Percentiles rank a stretch among this genome's conserved stretches.
Evolutionary conservation across 2,329 filamentous ascomycete genomes (phyloP).

Genomic region (Sporothrix dimorphospora): DNA sequence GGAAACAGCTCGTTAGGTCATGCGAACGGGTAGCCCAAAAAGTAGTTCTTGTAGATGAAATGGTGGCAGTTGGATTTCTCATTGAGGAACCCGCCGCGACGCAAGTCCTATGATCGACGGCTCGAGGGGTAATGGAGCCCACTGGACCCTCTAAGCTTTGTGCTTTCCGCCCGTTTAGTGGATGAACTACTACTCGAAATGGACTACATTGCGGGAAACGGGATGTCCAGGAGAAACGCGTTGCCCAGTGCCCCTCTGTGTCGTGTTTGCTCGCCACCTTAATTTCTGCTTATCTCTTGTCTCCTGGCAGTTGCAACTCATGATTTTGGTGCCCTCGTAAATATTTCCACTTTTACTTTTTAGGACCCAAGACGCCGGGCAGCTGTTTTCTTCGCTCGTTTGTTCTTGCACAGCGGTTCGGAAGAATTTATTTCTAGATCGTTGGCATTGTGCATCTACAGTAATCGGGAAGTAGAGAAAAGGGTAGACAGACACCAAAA

Average conservation of each 20-base stretch:
- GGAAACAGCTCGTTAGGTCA: too few relatives aligned
- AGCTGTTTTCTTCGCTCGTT: neutral
- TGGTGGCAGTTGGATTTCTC: neutral
- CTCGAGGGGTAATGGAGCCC: neutral
- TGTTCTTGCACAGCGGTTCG: neutral
- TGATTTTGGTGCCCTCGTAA: neutral
- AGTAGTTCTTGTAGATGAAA: too few relatives aligned
- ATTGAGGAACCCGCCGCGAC: neutral
- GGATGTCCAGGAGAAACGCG: neutral
- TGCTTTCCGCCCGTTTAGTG: neutral
- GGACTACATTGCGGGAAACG: neutral
- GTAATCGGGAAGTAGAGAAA: constrained; percentile 9
- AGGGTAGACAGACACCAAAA: too few relatives aligned
- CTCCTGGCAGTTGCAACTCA: neutral
- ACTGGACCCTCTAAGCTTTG: neutral
- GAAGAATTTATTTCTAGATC: neutral
- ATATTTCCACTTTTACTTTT: neutral
- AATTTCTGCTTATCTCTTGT: too few relatives aligned
- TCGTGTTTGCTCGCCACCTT: neutral
- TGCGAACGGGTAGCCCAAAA: too few relatives aligned
- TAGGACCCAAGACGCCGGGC: neutral
- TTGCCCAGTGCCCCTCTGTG: neutral
- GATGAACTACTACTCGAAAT: neutral
- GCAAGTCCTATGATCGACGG: neutral
- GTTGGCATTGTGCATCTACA: neutral